A percentile compares a stretch with the other conserved stretches of the same genome.
Evolutionary conservation across 768 basidiomycete species (phyloP).

Genomic region (Serendipita sp.): DNA sequence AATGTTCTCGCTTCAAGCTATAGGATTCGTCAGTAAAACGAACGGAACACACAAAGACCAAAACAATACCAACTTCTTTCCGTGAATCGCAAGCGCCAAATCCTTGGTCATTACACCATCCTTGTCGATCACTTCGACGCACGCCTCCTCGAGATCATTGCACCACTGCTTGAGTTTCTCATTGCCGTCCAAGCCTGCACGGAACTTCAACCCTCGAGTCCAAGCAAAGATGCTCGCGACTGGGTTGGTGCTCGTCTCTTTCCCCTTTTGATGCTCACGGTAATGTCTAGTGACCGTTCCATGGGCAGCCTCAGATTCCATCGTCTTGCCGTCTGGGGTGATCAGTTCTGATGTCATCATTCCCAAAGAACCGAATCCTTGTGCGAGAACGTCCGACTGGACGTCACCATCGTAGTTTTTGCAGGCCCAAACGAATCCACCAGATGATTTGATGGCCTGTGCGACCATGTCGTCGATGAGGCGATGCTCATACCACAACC

Average conservation of each 20-base stretch:
- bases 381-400: conserved; percentile 87
- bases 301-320: conserved; percentile 95
- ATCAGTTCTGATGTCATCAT: conserved; percentile 98
- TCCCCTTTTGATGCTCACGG: conserved; percentile 92
- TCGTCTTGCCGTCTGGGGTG: conserved; percentile 81
- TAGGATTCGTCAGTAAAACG: too few species aligned
- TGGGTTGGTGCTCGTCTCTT: conserved; percentile 96
- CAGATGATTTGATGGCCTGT: conserved; percentile 89
- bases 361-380: conserved; percentile 90
- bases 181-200: conserved; percentile 84
- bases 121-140: conserved; percentile 78
- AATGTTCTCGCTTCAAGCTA: conserved; percentile 76
- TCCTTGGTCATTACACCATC: conserved; percentile 97
- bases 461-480: conserved; percentile 98
- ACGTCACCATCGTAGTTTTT: conserved; percentile 64
- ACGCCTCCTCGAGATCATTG: conserved; percentile 63
- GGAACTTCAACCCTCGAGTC: conserved; percentile 87
- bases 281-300: conserved; percentile 95
- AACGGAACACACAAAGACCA: too few species aligned
- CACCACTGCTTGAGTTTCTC: conserved; percentile 58
- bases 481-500: conserved; percentile 89
- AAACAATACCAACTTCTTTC: conserved; percentile 32
- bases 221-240: conserved; percentile 98
- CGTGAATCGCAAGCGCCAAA: conserved; percentile 84
- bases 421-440: conserved; percentile 61